These are phyloP conservation scores for Sonneratia caseolaris DNA, from an alignment of 345 rosid species.

Conservation along the genomic window DNA sequence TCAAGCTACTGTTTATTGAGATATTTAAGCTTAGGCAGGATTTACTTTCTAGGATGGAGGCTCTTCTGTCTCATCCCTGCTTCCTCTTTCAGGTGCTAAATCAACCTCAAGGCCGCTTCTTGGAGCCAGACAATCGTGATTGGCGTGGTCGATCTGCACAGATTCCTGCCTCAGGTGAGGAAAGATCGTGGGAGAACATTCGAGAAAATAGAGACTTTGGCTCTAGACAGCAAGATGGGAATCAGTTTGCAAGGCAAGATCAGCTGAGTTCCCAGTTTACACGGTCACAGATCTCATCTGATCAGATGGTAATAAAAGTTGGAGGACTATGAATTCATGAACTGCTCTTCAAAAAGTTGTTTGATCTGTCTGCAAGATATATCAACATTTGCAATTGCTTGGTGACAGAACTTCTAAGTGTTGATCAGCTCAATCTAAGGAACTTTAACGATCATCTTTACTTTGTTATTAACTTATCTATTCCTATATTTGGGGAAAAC, in stretches of 20 bases:
- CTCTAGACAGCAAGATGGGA: conserved; percentile 35
- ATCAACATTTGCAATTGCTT: not conserved
- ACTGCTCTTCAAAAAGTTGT: not conserved
- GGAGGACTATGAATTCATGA: not conserved
- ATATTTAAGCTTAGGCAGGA: not conserved
- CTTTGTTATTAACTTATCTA: too few species aligned
- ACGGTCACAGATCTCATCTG: conserved; percentile 33
- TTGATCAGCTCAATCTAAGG: too few species aligned
- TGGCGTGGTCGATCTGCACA: conserved; percentile 76
- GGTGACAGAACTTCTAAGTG: not conserved
- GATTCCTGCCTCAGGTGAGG: conserved; percentile 50
- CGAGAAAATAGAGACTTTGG: conserved; percentile 39
- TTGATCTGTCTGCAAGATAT: not conserved
- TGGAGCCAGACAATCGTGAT: conserved; percentile 84
- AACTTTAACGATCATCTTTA: not conserved
- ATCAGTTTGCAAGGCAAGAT: conserved; percentile 39
- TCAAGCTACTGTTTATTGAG: not conserved
- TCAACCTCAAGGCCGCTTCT: conserved; percentile 51
- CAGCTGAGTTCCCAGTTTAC: conserved; percentile 38
- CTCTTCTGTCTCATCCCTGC: not conserved
- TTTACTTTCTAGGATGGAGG: not conserved
- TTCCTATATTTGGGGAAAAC: not conserved
- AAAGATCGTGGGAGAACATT: conserved; percentile 55
- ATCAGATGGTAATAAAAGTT: conserved; percentile 41
- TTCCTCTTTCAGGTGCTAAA: conserved; percentile 25